Evolutionary conservation across 192 early-diverging fungal species (phyloP), one percentile per base, ranked within the genome.

Genomic region (Linnemannia elongata): DNA sequence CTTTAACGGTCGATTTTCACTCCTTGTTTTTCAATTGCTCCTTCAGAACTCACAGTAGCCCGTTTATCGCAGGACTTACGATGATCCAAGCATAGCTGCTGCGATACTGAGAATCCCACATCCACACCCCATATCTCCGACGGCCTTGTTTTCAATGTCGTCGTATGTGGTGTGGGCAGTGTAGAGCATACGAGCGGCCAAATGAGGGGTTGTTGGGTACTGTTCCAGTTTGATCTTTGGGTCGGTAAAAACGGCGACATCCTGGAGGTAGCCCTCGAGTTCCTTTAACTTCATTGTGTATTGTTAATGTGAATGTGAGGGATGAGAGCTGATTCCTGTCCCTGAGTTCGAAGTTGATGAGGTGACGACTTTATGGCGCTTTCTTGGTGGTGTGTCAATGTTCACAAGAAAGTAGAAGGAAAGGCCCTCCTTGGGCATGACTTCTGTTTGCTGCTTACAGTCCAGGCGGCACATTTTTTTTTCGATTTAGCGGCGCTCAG

Each of bases 171-270:
- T 89, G 75, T 95, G 93, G 5, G 95, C 95, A 0, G 94, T 95
- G 73, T 94, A 95, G n/a, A 96, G 82, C 88, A 96, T 94, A 20
- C 94, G 89, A 15, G 95, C 90, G 8, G 96, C 96, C 35, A 96
- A 84, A 78, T 95, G 95, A 49, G 96, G 89, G 1, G 94, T 94
- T 20, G 96, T 96, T 1, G 94, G 93, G 82, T 96, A 96, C 77
- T 96, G 96, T 82, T 96, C 96, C 57, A 94, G 90, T 75, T 94
- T 92, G 75, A 95, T 91, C 88, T 96, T 96, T 63, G 94, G 94
- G 24, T 92, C 87, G 12, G 89, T 91, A 84, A 96, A 96, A 52
- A 90, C 92, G 7, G 88, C 89, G 38, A 94, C 91, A 69, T 93
- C 91, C 82, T 93, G 92, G 24, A 95, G 91, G 44, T 91, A 88